A percentile compares a stretch with the other conserved stretches of the same genome.
These are phyloP conservation scores for Prosopis cineraria DNA, from an alignment of 306 rosid genomes.

Conservation along the genomic window DNA sequence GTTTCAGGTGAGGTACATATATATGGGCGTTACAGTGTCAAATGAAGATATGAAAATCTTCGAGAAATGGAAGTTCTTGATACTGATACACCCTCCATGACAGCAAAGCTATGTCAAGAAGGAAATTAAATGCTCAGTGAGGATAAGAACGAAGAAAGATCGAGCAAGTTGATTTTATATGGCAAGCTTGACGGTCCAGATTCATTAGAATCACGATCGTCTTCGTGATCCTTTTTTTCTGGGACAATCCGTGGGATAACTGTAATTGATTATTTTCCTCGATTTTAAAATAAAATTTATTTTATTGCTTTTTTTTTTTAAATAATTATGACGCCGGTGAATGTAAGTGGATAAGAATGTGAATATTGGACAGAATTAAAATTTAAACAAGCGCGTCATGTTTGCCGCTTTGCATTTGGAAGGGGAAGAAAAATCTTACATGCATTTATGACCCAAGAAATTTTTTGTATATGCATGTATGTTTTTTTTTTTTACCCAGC, in stretches of 20 bases:
- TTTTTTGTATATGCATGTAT: not conserved
- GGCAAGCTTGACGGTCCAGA: conserved; percentile 29
- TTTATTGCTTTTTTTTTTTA: not conserved
- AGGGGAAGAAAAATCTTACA: not conserved
- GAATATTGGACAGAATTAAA: not conserved
- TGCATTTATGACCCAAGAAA: not conserved
- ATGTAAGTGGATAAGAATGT: not conserved
- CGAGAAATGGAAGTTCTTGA: conserved; percentile 22
- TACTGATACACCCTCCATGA: conserved; percentile 33
- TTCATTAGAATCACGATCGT: not conserved
- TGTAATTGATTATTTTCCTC: not conserved
- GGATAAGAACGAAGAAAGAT: conserved; percentile 42
- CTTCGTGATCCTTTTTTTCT: not conserved
- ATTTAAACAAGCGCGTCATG: not conserved
- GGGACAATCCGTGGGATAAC: conserved; percentile 22
- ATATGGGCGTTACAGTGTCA: conserved; percentile 23
- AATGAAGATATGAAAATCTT: conserved; percentile 28
- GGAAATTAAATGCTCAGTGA: not conserved
- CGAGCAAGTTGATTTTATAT: not conserved
- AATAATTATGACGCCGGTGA: not conserved
- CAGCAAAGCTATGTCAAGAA: not conserved
- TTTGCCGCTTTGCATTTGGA: not conserved
- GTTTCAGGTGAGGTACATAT: not conserved
- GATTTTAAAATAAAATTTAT: not conserved
- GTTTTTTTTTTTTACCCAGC: too few relatives aligned